A percentile compares a stretch with the other conserved stretches of the same genome.
Conservation (phyloP, 345 rosid species). For the Lepidium africanum region DNA sequence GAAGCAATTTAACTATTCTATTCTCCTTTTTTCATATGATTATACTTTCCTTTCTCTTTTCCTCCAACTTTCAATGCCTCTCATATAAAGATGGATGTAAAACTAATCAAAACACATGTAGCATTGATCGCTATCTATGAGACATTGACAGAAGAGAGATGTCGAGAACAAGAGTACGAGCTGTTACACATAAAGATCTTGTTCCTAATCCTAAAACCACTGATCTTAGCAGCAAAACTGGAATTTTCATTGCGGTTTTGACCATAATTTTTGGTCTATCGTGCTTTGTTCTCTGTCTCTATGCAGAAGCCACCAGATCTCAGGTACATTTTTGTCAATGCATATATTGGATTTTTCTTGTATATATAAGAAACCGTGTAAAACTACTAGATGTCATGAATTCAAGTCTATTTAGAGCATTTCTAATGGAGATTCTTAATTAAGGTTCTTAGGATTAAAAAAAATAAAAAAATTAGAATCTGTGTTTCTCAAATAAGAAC, state of each 20-base stretch:
- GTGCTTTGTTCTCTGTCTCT: conserved; percentile 74
- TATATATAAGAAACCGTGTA: not conserved
- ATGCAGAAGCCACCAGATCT: conserved; percentile 87
- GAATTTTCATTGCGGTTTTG: conserved; percentile 37
- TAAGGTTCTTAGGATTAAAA: too few relatives aligned
- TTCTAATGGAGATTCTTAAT: too few relatives aligned
- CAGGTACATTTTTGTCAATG: conserved; percentile 37
- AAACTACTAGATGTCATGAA: not conserved
- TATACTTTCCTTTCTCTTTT: conserved; percentile 5
- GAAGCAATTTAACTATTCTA: conserved; percentile 63
- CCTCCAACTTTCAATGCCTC: not conserved
- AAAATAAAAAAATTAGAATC: too few relatives aligned
- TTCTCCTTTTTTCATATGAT: not conserved
- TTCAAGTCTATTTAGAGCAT: too few relatives aligned
- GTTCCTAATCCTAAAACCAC: conserved; percentile 45
- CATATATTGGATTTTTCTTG: not conserved
- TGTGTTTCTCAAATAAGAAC: too few relatives aligned
- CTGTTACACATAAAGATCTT: conserved; percentile 84
- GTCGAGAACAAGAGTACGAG: conserved; percentile 44
- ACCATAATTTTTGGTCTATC: conserved; percentile 63
- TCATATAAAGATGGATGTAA: not conserved
- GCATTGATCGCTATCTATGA: not conserved
- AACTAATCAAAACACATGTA: not conserved
- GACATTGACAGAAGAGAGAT: not conserved
- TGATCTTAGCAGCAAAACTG: conserved; percentile 65